phyloP scores from a whole-genome alignment of 208 protist genomes.

The Tetramitus jugosus region DNA sequence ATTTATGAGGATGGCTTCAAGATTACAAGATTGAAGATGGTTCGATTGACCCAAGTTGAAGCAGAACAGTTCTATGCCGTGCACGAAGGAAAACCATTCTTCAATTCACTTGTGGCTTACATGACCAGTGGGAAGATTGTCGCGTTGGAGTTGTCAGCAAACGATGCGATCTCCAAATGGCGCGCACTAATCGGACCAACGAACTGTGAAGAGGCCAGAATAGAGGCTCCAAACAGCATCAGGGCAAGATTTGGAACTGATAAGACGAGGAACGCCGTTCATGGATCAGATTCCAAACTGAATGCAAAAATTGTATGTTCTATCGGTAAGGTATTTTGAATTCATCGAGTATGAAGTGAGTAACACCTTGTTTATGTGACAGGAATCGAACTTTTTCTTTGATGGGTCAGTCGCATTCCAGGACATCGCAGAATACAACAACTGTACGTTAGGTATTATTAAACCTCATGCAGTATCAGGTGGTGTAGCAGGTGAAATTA shows the following conservation, averaged over 20 bases:
- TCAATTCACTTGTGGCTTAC: slow-evolving; percentile 11
- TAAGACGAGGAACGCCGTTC: slow-evolving; percentile 29
- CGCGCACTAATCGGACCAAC: slow-evolving; percentile 34
- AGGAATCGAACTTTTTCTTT: slow-evolving; percentile 35
- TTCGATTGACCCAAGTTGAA: slow-evolving; percentile 10
- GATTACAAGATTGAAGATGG: slow-evolving; percentile 35
- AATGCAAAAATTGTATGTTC: slow-evolving; percentile 21
- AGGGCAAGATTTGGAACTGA: slow-evolving; percentile 26
- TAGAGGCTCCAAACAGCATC: slow-evolving; percentile 24
- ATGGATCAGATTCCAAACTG: slow-evolving; percentile 31
- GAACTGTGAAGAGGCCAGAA: slow-evolving; percentile 19
- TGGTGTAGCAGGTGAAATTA: slow-evolving; percentile 57
- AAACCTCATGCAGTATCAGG: slow-evolving; percentile 77
- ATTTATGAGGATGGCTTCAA: slow-evolving; percentile 31
- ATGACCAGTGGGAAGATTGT: slow-evolving; percentile 21
- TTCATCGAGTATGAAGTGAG: not conserved
- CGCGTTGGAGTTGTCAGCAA: slow-evolving; percentile 24
- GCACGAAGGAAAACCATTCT: slow-evolving; percentile 23
- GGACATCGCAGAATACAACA: slow-evolving; percentile 62
- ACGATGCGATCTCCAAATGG: slow-evolving; percentile 29
- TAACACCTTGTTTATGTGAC: not conserved
- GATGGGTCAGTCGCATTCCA: slow-evolving; percentile 21
- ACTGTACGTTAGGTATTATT: slow-evolving; percentile 83
- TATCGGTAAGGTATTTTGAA: too few relatives aligned
- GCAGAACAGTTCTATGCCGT: slow-evolving; percentile 30